Evolutionary conservation across 768 basidiomycete species (phyloP), one percentile per base, ranked within the genome.

Genomic region (Udeniomyces megalosporus): DNA sequence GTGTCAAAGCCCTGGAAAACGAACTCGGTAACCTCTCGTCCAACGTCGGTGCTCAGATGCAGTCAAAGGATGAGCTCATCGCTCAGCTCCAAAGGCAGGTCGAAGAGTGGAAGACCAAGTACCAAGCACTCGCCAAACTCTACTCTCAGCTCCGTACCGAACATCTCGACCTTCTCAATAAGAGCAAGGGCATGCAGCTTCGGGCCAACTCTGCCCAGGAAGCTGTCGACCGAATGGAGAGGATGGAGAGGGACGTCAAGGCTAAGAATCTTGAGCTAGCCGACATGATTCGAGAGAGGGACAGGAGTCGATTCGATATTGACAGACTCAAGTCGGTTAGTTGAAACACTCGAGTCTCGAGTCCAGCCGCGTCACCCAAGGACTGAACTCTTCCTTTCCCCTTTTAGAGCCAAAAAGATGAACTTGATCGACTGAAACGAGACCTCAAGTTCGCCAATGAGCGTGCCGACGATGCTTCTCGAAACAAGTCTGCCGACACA

Each of bases 121-220:
- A 99, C 73, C 95, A 99, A 72, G 89, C 93, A 0, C 79, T 99
- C 62, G 95, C 95, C 48, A 99, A 97, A 74, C 81, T 99, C 10
- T 99, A 99, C 78, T 96, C 91, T 69, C 95, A 97, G 72, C 82
- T 99, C 11, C 86, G 95, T 58, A 86, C 88, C 32, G 95, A 97
- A 71, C 95, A 99, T 75, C 79, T 99, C 48, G 95, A 99, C 65
- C 87, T 97, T 83, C 81, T 99, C 58, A 81, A 85, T 66, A 96
- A 93, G 75, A 92, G 87, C 80, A 99, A 97, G 77, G 85, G 87
- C 67, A 81, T 96, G 80, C 92, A 97, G 72, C 80, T 97, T 66
- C 96, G 95, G 73, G 95, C 95, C 20, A 95, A 92, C 71, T 95
- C 92, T 38, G 92, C 95, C 0, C 93, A 97, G 73, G 95, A 97